A percentile compares a stretch with the other conserved stretches of the same genome.
These are phyloP conservation scores for Xylaria sp. DNA, from an alignment of 495 filamentous ascomycete genomes.

Conservation along the genomic window DNA sequence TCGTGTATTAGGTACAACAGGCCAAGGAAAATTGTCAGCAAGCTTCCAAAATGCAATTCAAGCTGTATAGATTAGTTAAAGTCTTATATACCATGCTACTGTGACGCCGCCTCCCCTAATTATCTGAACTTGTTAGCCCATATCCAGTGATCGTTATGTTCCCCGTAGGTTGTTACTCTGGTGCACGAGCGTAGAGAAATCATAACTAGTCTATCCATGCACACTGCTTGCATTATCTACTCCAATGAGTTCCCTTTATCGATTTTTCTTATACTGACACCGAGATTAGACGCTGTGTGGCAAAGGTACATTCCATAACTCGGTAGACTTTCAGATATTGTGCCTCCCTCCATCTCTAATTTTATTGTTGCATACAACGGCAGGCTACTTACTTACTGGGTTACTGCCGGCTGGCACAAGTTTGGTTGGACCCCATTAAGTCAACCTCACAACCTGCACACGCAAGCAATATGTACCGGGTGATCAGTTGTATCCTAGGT, in stretches of 20 bases:
- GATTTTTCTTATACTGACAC: background rate
- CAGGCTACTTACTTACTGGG: too few species aligned
- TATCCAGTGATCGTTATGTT: background rate
- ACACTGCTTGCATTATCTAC: background rate
- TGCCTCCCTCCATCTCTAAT: too few species aligned
- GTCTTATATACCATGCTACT: background rate
- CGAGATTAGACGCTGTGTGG: too few species aligned
- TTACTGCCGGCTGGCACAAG: too few species aligned
- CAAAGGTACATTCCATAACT: too few species aligned
- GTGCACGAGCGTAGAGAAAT: background rate
- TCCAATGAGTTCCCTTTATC: background rate
- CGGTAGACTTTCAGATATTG: too few species aligned
- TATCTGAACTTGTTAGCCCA: background rate
- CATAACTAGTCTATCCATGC: background rate
- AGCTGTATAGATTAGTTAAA: background rate
- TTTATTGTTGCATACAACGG: too few species aligned
- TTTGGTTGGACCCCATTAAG: too few species aligned
- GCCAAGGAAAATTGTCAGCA: background rate
- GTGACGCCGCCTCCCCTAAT: background rate
- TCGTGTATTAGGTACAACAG: constrained; percentile 6
- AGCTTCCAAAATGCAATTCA: background rate
- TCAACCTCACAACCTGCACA: too few species aligned
- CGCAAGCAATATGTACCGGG: too few species aligned
- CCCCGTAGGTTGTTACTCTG: background rate
- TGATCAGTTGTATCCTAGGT: too few species aligned